Evolutionary conservation across 1,284 basidiomycete species (phyloP).

Genomic region (Leccinum laetum): DNA sequence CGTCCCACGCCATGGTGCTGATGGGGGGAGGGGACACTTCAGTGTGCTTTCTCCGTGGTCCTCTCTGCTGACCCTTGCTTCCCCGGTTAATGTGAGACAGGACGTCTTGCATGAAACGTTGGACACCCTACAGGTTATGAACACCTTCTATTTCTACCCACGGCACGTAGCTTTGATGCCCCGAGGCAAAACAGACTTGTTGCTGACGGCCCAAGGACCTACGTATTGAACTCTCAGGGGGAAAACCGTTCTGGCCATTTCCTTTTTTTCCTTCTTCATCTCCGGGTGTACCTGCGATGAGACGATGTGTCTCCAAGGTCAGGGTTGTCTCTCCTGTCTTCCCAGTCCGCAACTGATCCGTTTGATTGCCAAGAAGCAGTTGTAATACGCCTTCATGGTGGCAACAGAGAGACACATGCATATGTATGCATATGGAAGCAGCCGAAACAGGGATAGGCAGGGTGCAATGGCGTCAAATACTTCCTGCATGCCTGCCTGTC

Average conservation of each 20-base stretch:
- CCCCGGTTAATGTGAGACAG: slow-evolving; percentile 17
- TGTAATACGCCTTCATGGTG: slow-evolving; percentile 17
- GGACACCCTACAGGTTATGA: slow-evolving; percentile 6
- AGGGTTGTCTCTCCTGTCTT: slow-evolving; percentile 15
- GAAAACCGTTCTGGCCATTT: not conserved
- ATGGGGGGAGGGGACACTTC: not conserved
- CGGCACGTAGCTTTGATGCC: slow-evolving; percentile 25
- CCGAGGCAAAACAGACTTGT: slow-evolving; percentile 4
- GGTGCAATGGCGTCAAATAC: slow-evolving; percentile 14
- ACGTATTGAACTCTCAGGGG: slow-evolving; percentile 11
- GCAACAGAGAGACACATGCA: slow-evolving; percentile 5
- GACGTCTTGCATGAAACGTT: slow-evolving; percentile 11
- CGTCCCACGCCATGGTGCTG: slow-evolving; percentile 4
- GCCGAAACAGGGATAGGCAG: slow-evolving; percentile 6
- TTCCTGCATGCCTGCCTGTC: not conserved
- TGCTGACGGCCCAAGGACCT: slow-evolving; percentile 4
- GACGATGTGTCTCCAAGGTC: slow-evolving; percentile 13
- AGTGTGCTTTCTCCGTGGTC: slow-evolving; percentile 8
- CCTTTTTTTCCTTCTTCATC: slow-evolving; percentile 24
- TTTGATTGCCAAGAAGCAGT: slow-evolving; percentile 10
- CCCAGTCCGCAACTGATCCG: slow-evolving; percentile 20
- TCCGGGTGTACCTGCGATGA: slow-evolving; percentile 20
- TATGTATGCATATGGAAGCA: slow-evolving; percentile 15
- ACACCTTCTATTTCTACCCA: slow-evolving; percentile 21
- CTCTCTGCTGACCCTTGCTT: not conserved